These are phyloP conservation scores for Pseudogymnoascus verrucosus DNA, from an alignment of 2,329 filamentous ascomycete species.

Conservation along the genomic window DNA sequence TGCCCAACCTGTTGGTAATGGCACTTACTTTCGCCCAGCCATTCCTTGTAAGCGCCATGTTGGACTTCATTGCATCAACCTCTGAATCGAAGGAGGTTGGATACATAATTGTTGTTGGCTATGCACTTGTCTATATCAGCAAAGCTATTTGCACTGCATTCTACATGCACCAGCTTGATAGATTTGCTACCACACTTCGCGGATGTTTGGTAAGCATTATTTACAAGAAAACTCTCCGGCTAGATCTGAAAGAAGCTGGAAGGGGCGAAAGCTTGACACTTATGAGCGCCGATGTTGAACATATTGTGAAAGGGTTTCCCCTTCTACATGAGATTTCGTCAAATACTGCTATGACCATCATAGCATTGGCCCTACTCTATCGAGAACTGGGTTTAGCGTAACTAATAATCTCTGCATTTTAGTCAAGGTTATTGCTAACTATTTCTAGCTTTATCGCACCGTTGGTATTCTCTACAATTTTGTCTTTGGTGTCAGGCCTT, in stretches of 20 bases:
- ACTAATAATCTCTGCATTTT: constrained; percentile 13
- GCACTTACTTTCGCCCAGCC: background rate
- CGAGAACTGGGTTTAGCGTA: constrained; percentile 24
- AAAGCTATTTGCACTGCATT: constrained; percentile 1
- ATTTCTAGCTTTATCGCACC: background rate
- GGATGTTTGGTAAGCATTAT: constrained; percentile 22
- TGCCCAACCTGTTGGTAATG: background rate
- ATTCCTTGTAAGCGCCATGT: background rate
- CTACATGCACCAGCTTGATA: constrained; percentile 12
- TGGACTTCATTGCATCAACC: background rate
- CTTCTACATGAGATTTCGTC: constrained; percentile 27
- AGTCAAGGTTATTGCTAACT: background rate
- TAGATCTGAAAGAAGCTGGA: background rate
- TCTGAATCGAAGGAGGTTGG: background rate
- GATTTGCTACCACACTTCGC: constrained; percentile 20
- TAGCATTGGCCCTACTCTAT: constrained; percentile 25
- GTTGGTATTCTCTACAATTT: background rate
- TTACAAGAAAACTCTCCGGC: constrained; percentile 20
- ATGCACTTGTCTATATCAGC: background rate
- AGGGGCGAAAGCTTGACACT: constrained; percentile 23
- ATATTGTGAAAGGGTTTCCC: constrained; percentile 30
- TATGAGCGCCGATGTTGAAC: constrained; percentile 37
- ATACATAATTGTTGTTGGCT: background rate
- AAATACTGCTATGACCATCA: constrained; percentile 21
- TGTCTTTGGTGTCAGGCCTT: background rate